Evolutionary conservation across 2,329 filamentous ascomycete species (phyloP).

Genomic region (Cylindrodendrum hubeiense): DNA sequence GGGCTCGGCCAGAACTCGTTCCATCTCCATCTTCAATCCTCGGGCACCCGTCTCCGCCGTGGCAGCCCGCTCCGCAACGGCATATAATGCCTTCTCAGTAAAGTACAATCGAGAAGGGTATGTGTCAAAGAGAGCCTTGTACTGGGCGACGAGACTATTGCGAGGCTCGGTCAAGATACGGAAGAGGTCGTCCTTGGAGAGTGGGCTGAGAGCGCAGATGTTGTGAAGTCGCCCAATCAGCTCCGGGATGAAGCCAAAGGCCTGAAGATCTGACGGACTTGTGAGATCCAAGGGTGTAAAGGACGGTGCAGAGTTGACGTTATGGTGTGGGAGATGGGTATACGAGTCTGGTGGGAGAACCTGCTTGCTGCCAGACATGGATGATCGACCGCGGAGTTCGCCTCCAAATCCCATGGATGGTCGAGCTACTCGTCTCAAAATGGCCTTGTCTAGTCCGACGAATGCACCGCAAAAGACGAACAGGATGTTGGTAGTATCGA

Average conservation of each 20-base stretch:
- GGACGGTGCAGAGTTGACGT: slow-evolving; percentile 49
- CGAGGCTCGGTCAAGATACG: slow-evolving; percentile 93
- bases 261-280: slow-evolving; percentile 81
- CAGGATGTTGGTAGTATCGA: slow-evolving; percentile 95
- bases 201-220: slow-evolving; percentile 84
- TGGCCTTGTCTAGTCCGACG: slow-evolving; percentile 87
- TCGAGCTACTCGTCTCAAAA: slow-evolving; percentile 88
- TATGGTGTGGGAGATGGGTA: slow-evolving; percentile 68
- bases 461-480: slow-evolving; percentile 98
- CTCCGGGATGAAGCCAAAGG: slow-evolving; percentile 93
- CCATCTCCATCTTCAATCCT: slow-evolving; percentile 84
- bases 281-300: slow-evolving; percentile 78
- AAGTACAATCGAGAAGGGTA: slow-evolving; percentile 86
- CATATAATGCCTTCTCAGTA: slow-evolving; percentile 83
- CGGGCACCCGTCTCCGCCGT: slow-evolving; percentile 79
- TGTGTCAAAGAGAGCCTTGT: slow-evolving; percentile 85
- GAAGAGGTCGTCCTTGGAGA: slow-evolving; percentile 77
- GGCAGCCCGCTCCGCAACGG: slow-evolving; percentile 78
- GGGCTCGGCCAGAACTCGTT: slow-evolving; percentile 80
- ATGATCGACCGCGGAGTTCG: slow-evolving; percentile 73
- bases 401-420: slow-evolving; percentile 92
- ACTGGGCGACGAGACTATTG: slow-evolving; percentile 90
- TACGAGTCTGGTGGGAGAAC: slow-evolving; percentile 75
- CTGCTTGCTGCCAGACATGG: slow-evolving; percentile 62
- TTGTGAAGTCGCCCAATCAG: slow-evolving; percentile 96